Percentiles rank a stretch among this genome's conserved stretches.
Conservation (phyloP, 768 basidiomycete genomes). For the Phallus indusiatus region DNA sequence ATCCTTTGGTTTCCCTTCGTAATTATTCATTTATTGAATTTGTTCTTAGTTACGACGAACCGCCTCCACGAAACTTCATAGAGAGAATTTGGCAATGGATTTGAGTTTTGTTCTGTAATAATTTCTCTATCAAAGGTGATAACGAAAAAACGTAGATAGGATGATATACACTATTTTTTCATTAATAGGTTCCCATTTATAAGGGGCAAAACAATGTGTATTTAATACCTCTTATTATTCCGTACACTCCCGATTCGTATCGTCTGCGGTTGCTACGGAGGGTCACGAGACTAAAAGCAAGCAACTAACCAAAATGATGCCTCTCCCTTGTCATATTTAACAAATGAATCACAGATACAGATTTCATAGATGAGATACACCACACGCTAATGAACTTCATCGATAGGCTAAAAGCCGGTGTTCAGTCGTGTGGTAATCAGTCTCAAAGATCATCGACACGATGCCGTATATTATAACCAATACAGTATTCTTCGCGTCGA, state of each 20-base stretch:
- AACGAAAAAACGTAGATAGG: neutral
- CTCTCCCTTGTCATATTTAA: neutral
- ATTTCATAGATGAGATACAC: neutral
- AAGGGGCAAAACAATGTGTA: too few relatives aligned
- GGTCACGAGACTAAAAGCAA: too few relatives aligned
- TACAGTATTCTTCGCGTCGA: constrained; percentile 30
- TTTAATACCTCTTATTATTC: too few relatives aligned
- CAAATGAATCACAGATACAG: neutral
- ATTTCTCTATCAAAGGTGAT: too few relatives aligned
- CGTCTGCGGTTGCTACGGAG: too few relatives aligned
- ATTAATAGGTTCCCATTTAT: too few relatives aligned
- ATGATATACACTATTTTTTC: neutral
- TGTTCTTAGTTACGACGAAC: constrained; percentile 42
- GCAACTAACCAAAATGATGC: too few relatives aligned
- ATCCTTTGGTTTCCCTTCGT: too few relatives aligned
- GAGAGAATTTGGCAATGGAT: constrained; percentile 77
- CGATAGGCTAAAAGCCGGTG: neutral
- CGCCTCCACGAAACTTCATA: constrained; percentile 53
- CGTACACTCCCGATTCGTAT: too few relatives aligned
- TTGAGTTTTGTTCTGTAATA: constrained; percentile 28
- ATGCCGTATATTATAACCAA: constrained; percentile 23
- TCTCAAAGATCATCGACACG: neutral
- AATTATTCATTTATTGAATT: neutral
- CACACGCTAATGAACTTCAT: too few relatives aligned
- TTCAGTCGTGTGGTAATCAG: neutral